phyloP scores from a whole-genome alignment of 1,284 basidiomycete genomes.

The Pseudozyma thailandica region DNA sequence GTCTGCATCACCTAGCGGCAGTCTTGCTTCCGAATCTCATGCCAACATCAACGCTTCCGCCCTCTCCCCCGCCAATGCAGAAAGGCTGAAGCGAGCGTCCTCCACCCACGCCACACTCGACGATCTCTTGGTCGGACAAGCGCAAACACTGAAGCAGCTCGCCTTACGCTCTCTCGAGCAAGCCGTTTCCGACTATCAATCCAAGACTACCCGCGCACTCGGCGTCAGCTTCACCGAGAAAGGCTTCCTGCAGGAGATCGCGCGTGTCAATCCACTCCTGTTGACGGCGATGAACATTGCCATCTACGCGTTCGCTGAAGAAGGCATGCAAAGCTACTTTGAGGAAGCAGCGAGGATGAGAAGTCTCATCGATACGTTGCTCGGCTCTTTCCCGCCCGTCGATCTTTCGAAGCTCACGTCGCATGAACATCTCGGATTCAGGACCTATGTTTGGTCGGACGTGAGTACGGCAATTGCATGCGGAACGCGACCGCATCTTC shows the following conservation, averaged over 20 bases:
- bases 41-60: neutral
- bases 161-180: conserved; percentile 30
- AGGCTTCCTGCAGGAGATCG: conserved; percentile 27
- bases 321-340: conserved; percentile 38
- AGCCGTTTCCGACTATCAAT: conserved; percentile 27
- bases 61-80: conserved; percentile 31
- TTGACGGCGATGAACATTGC: conserved; percentile 41
- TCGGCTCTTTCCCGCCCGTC: conserved; percentile 34
- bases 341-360: conserved; percentile 35
- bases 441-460: conserved; percentile 41
- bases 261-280: conserved; percentile 27
- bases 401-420: conserved; percentile 24
- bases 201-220: conserved; percentile 20
- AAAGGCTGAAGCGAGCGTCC: conserved; percentile 22
- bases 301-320: conserved; percentile 43
- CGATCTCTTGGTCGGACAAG: conserved; percentile 38
- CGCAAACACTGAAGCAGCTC: conserved; percentile 40
- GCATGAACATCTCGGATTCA: conserved; percentile 31
- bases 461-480: conserved; percentile 35
- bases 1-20: conserved; percentile 22
- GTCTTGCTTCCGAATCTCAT: conserved; percentile 16
- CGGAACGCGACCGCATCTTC: conserved; percentile 35
- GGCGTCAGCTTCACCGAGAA: conserved; percentile 39
- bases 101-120: conserved; percentile 33
- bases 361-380: conserved; percentile 20